Conservation (phyloP, 805 yeast species). For the Wickerhamiella kurtzmanii region DNA sequence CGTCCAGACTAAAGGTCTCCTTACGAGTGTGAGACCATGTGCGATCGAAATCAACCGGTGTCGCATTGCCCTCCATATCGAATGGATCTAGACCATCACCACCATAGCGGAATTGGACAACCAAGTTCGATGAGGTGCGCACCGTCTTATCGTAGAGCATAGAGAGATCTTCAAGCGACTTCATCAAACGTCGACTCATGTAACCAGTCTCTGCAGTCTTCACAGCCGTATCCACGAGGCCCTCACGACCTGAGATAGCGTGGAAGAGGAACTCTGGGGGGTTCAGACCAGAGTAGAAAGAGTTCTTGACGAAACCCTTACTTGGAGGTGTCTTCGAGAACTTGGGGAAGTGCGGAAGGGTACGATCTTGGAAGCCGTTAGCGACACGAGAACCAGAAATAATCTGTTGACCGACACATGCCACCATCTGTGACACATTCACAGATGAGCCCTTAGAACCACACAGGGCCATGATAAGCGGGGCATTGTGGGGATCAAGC, state of each 20-base stretch:
- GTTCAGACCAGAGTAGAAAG: conserved; percentile 82
- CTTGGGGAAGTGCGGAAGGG: conserved; percentile 91
- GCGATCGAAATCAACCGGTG: conserved; percentile 83
- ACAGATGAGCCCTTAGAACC: conserved; percentile 98
- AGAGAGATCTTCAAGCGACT: conserved; percentile 90
- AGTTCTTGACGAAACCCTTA: conserved; percentile 93
- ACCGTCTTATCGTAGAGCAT: conserved; percentile 89
- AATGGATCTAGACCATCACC: conserved; percentile 97
- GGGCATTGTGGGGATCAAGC: conserved; percentile 81
- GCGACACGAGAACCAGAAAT: conserved; percentile 98
- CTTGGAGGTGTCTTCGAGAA: conserved; percentile 95
- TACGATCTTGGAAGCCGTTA: conserved; percentile 98
- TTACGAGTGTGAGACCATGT: conserved; percentile 89
- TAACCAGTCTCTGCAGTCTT: conserved; percentile 99
- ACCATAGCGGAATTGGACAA: conserved; percentile 95
- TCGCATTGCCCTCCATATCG: conserved; percentile 98
- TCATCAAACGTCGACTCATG: conserved; percentile 96
- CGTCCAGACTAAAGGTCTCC: conserved; percentile 47
- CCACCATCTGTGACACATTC: conserved; percentile 99
- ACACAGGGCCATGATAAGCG: conserved; percentile 97
- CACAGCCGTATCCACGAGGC: conserved; percentile 97
- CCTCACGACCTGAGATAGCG: conserved; percentile 99
- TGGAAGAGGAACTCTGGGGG: conserved; percentile 98
- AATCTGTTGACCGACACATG: conserved; percentile 93
- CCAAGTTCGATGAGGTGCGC: conserved; percentile 87